Evolutionary conservation across 1,284 basidiomycete species (phyloP).

Genomic region (Melanopsichium pennsylvanicum): DNA sequence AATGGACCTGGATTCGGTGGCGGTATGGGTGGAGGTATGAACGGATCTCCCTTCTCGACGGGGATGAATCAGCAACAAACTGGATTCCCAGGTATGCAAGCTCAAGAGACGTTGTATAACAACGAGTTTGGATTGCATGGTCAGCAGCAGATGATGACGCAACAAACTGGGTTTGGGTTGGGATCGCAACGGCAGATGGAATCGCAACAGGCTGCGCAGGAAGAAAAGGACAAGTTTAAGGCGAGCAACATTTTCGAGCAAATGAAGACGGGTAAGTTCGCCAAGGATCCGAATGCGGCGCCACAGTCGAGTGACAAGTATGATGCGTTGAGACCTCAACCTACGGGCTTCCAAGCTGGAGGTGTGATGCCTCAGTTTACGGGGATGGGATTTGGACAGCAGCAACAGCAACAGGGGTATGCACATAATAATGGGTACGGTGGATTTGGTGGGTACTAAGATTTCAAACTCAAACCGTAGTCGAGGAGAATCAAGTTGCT

Average conservation of each 20-base stretch:
- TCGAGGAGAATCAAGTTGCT: no score
- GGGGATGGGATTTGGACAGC: conserved; percentile 34
- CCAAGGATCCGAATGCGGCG: conserved; percentile 46
- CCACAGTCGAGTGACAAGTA: conserved; percentile 61
- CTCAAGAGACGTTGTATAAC: conserved; percentile 36
- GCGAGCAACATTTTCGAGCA: conserved; percentile 61
- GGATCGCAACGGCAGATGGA: conserved; percentile 46
- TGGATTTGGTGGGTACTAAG: conserved; percentile 28
- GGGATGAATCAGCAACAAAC: conserved; percentile 49
- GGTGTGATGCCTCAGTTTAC: conserved; percentile 57
- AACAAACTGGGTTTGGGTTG: conserved; percentile 51
- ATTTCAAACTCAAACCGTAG: no score
- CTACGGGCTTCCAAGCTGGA: conserved; percentile 62
- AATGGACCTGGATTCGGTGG: conserved; percentile 18
- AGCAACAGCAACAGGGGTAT: conserved; percentile 22
- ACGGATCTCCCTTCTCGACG: conserved; percentile 19
- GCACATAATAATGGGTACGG: conserved; percentile 37
- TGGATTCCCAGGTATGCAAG: conserved; percentile 49
- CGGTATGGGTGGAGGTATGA: conserved; percentile 29
- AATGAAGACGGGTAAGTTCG: conserved; percentile 60
- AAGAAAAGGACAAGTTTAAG: conserved; percentile 55
- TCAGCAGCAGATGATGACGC: conserved; percentile 49
- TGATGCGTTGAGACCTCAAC: conserved; percentile 63
- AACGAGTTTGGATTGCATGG: conserved; percentile 37
- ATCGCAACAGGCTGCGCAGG: conserved; percentile 32